Conservation (phyloP, 805 yeast species). For the Wilhelminamyces savonicus region DNA sequence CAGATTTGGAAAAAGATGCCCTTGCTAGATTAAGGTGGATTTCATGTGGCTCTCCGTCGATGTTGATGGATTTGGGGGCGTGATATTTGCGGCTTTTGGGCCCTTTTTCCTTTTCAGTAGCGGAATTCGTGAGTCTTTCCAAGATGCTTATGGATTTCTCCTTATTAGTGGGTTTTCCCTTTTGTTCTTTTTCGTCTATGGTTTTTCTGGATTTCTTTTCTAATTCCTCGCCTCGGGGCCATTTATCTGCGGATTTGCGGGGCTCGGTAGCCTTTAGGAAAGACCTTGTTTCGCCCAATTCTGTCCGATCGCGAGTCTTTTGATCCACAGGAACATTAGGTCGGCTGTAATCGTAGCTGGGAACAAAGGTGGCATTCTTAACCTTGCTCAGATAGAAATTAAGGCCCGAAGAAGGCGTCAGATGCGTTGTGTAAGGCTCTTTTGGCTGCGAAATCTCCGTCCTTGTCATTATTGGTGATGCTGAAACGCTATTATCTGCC, state of each 20-base stretch:
- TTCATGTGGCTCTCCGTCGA: background rate
- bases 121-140: too few species aligned
- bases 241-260: background rate
- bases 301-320: too few species aligned
- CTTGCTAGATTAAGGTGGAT: background rate
- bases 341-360: conserved; percentile 1
- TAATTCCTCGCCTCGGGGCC: conserved; percentile 1
- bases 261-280: background rate
- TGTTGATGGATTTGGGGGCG: background rate
- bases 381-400: conserved; percentile 10
- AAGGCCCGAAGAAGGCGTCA: background rate
- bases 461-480: too few species aligned
- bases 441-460: conserved; percentile 1
- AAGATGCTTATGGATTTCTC: too few species aligned
- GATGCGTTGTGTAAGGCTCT: background rate
- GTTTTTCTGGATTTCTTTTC: background rate
- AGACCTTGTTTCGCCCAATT: background rate
- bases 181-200: background rate
- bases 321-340: background rate
- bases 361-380: conserved; percentile 13
- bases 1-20: background rate
- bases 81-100: background rate
- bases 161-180: too few species aligned
- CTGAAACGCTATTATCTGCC: background rate
- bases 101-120: background rate